Percentiles rank a stretch among this genome's conserved stretches.
Conservation (phyloP, 495 filamentous ascomycete species). For the Aspergillus haitiensis region DNA sequence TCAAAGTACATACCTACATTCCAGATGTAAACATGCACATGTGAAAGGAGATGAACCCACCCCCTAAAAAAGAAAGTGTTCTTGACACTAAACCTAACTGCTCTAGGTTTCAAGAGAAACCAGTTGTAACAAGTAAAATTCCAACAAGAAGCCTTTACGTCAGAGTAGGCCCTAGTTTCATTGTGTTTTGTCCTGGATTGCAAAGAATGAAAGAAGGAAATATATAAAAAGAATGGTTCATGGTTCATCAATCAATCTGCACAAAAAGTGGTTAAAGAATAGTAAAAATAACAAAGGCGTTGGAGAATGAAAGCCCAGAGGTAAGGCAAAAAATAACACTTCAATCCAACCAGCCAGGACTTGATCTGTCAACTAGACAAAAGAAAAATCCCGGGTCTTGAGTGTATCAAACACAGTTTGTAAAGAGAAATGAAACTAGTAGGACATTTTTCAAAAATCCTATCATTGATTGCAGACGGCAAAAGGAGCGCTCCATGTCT, state of each 20-base stretch:
- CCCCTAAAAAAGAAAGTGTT: not conserved
- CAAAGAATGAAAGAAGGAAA: not conserved
- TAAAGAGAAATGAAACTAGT: conserved; percentile 6
- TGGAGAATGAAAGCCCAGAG: conserved; percentile 5
- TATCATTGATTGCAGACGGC: conserved; percentile 5
- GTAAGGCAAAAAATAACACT: conserved; percentile 12
- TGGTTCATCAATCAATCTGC: conserved; percentile 9
- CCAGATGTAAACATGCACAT: conserved; percentile 3
- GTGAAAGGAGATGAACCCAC: not conserved
- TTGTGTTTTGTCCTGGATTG: not conserved
- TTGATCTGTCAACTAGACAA: conserved; percentile 11
- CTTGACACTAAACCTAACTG: not conserved
- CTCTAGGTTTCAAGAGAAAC: not conserved
- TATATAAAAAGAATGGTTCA: not conserved
- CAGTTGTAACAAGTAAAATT: not conserved
- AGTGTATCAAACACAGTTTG: conserved; percentile 19
- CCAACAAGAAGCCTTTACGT: not conserved
- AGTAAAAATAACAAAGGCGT: conserved; percentile 3
- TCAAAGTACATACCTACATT: conserved; percentile 4
- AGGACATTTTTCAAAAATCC: conserved; percentile 8
- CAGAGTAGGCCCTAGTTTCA: not conserved
- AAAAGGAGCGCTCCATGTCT: not conserved
- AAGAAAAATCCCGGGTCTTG: conserved; percentile 9
- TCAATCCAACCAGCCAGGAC: conserved; percentile 18
- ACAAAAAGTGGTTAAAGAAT: not conserved